Conservation (phyloP, 441 rosid genomes). For the Gossypium davidsonii region DNA sequence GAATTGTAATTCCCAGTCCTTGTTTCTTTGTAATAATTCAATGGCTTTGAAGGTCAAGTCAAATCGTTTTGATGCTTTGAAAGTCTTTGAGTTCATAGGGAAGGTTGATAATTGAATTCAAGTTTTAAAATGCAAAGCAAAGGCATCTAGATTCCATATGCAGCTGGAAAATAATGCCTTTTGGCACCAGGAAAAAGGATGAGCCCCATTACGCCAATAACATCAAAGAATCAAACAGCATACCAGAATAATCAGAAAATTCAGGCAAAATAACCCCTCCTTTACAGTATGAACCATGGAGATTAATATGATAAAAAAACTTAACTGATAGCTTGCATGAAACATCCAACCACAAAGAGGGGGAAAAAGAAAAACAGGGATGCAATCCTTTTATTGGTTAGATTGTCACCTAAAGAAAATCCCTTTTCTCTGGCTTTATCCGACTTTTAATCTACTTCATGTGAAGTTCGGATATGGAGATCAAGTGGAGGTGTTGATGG, state of each 20-base stretch:
- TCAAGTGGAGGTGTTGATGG: too few species aligned
- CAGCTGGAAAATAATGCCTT: not conserved
- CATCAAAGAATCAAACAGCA: not conserved
- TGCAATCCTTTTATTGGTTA: not conserved
- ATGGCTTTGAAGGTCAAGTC: not conserved
- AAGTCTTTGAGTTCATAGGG: not conserved
- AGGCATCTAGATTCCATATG: not conserved
- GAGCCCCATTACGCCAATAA: not conserved
- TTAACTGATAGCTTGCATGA: not conserved
- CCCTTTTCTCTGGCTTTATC: not conserved
- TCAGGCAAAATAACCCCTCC: not conserved
- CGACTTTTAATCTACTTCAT: too few species aligned
- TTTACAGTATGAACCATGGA: not conserved
- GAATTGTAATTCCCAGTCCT: not conserved
- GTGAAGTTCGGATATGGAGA: too few species aligned
- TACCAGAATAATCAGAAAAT: not conserved
- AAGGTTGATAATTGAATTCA: not conserved
- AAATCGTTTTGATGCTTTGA: not conserved
- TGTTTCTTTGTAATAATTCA: not conserved
- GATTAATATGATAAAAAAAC: not conserved
- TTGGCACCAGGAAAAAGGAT: not conserved
- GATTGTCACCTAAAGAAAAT: not conserved
- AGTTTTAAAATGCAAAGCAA: conserved; percentile 2
- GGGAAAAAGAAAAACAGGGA: not conserved
- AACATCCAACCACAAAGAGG: not conserved